These are phyloP conservation scores for Skeletonema marinoi DNA, from an alignment of 108 stramenopile species.

Conservation along the genomic window DNA sequence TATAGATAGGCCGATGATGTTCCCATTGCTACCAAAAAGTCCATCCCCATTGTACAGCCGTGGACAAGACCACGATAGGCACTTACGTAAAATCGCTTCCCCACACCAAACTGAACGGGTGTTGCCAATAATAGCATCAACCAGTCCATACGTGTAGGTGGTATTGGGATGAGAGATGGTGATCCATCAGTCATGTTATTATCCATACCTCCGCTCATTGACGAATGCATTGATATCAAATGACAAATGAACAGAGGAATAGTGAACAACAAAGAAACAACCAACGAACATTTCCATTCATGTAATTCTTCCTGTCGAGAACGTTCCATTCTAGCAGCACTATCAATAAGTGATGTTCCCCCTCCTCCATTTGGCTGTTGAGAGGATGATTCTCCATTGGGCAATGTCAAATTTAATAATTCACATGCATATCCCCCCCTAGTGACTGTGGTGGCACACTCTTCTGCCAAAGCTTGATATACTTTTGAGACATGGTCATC, in stretches of 20 bases:
- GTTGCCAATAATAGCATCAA: conserved; percentile 64
- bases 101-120: conserved; percentile 90
- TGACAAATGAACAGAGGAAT: conserved; percentile 59
- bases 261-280: conserved; percentile 46
- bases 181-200: background rate
- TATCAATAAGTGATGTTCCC: conserved; percentile 42
- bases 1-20: conserved; percentile 92
- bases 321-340: conserved; percentile 59
- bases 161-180: background rate
- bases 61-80: conserved; percentile 74
- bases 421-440: conserved; percentile 62
- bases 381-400: background rate
- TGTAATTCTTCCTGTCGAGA: conserved; percentile 50
- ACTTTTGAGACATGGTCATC: conserved; percentile 6
- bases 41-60: conserved; percentile 89
- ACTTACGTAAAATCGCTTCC: conserved; percentile 79
- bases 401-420: conserved; percentile 24
- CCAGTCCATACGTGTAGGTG: conserved; percentile 35
- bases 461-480: conserved; percentile 32
- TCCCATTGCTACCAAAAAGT: conserved; percentile 92
- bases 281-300: conserved; percentile 50
- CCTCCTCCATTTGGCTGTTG: conserved; percentile 1
- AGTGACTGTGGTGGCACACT: conserved; percentile 46
- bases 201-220: background rate
- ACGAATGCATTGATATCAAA: conserved; percentile 37